Base-by-base conservation (phyloP, 2,329 filamentous ascomycete species). In the Chalaropsis thielavioides region DNA sequence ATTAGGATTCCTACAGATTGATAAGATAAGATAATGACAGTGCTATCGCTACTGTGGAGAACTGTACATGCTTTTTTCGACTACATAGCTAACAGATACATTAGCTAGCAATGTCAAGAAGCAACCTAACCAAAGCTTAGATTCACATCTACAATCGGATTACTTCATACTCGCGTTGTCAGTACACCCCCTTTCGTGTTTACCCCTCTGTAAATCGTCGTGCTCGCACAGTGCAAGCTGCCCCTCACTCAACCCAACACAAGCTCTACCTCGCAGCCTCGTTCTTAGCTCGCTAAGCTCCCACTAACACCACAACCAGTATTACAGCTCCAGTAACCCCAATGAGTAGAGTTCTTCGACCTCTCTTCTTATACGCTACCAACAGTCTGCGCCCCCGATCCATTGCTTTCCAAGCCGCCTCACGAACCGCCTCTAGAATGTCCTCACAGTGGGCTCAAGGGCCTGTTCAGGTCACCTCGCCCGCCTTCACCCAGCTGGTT, bases 401-500 rank as follows among this genome's bases (percentile, higher is more conserved):
- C 38, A 43, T 38, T 51, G 19, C 7, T 11, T 19, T 59, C 22
- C 46, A 59, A 41, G 24, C 35, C 49, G 61, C 31, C 41, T 31
- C 15, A 44, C n/a, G 11, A 19, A 38, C 35, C 22, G 38, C 56
- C 58, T 51, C 41, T 31, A 65, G 58, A 60, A 61, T 60, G 58
- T 40, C 58, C 6, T 49, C 58, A 22, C 58, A 56, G 41, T 66
- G 65, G 61, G 22, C 61, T 17, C 22, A 49, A 6, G 61, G 65
- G 17, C 61, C 56, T 13, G 61, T 66, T 7, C 27, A 54, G 31
- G 63, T 67, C 51, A 64, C 63, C 22, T 68, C 67, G 22, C 67
- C 68, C 19, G 67, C 64, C 65, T 82, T 83, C 67, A 81, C 78
- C 15, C 74, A 78, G 72, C 72, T 75, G n/a, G 90, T 95, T 61